These are phyloP conservation scores for Echites panduratus DNA, from an alignment of 257 asterid species.

Conservation along the genomic window DNA sequence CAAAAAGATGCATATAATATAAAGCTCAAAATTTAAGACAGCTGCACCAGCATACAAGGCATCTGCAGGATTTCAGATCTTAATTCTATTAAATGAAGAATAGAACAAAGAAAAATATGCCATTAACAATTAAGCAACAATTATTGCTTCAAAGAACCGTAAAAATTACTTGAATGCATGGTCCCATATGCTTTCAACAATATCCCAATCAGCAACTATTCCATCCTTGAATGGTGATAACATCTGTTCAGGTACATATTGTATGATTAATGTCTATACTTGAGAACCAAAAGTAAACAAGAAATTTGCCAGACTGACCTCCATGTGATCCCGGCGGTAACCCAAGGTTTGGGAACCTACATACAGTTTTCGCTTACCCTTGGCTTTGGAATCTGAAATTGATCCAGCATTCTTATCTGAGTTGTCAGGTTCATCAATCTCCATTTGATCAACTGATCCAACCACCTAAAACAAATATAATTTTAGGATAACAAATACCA, in stretches of 20 bases:
- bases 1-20: not conserved
- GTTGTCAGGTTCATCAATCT: constrained; percentile 59
- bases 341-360: constrained; percentile 93
- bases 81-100: not conserved
- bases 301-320: constrained; percentile 38
- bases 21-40: not conserved
- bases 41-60: not conserved
- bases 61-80: not conserved
- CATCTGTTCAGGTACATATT: constrained; percentile 41
- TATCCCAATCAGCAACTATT: constrained; percentile 85
- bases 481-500: constrained; percentile 5
- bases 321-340: constrained; percentile 91
- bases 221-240: constrained; percentile 89
- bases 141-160: constrained; percentile 1
- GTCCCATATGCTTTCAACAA: constrained; percentile 95
- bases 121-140: not conserved
- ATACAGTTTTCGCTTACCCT: constrained; percentile 63
- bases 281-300: constrained; percentile 10
- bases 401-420: constrained; percentile 68
- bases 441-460: constrained; percentile 93
- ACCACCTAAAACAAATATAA: constrained; percentile 50
- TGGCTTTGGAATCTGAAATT: constrained; percentile 61
- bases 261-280: constrained; percentile 17
- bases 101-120: not conserved
- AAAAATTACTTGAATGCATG: constrained; percentile 71